Percentiles rank a stretch among this genome's conserved stretches.
These are phyloP conservation scores for Theobroma grandiflorum DNA, from an alignment of 441 rosid species.

Conservation along the genomic window DNA sequence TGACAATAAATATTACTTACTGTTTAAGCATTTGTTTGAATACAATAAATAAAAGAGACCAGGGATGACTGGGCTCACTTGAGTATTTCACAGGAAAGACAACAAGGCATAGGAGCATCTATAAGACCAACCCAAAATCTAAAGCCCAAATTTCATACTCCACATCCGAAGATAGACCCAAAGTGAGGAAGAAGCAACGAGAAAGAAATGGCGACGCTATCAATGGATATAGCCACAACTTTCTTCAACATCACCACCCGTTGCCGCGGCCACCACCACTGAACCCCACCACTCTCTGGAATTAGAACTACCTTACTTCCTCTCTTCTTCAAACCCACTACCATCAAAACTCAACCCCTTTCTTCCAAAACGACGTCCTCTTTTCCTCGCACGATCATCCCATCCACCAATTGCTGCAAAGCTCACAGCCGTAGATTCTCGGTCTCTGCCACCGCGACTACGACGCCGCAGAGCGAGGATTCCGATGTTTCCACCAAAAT, in stretches of 20 bases:
- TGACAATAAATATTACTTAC: no score
- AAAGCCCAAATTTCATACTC: background rate
- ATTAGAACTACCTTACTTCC: conserved; percentile 45
- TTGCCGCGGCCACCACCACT: conserved; percentile 25
- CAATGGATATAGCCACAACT: conserved; percentile 64
- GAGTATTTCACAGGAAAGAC: no score
- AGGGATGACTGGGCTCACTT: no score
- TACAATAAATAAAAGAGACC: no score
- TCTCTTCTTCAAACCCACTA: conserved; percentile 31
- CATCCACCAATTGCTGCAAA: conserved; percentile 31
- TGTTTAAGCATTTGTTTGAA: no score
- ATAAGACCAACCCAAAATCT: background rate
- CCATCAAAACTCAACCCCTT: conserved; percentile 28
- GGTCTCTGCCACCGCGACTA: conserved; percentile 56
- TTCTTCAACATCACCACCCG: conserved; percentile 57
- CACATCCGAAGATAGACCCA: conserved; percentile 5
- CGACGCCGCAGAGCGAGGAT: conserved; percentile 64
- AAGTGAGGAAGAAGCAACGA: background rate
- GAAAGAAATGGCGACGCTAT: conserved; percentile 55
- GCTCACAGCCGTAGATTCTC: conserved; percentile 50
- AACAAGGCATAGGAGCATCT: no score
- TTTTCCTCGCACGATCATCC: conserved; percentile 21
- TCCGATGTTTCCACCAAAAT: conserved; percentile 70
- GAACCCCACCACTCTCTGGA: conserved; percentile 34
- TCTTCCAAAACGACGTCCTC: conserved; percentile 38